A percentile compares a stretch with the other conserved stretches of the same genome.
Evolutionary conservation across 1,139 yeast genomes (phyloP).

Genomic region (Sugiyamaella xylanicola): DNA sequence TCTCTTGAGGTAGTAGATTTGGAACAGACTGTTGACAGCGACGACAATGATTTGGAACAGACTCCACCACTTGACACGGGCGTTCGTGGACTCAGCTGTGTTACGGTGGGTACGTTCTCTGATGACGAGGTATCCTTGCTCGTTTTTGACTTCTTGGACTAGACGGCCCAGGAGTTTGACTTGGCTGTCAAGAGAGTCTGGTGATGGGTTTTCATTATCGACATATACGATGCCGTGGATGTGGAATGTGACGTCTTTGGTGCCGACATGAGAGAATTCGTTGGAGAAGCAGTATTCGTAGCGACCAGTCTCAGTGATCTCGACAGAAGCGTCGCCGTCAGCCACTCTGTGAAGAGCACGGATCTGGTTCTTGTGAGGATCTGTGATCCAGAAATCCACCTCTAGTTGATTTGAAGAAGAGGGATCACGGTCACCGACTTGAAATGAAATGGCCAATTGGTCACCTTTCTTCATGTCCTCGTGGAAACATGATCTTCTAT

Average conservation of each 20-base stretch:
- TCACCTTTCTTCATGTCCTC: slow-evolving; percentile 82
- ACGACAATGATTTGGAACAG: slow-evolving; percentile 87
- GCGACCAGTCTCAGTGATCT: slow-evolving; percentile 69
- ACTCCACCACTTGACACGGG: slow-evolving; percentile 98
- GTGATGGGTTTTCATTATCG: slow-evolving; percentile 78
- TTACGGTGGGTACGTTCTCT: slow-evolving; percentile 98
- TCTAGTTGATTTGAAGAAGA: slow-evolving; percentile 72
- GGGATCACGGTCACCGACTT: slow-evolving; percentile 90
- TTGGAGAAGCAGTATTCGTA: slow-evolving; percentile 90
- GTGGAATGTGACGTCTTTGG: slow-evolving; percentile 92
- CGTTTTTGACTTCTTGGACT: slow-evolving; percentile 86
- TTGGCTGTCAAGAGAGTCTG: slow-evolving; percentile 83
- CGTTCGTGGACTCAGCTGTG: slow-evolving; percentile 96
- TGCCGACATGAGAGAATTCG: slow-evolving; percentile 69
- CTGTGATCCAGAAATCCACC: slow-evolving; percentile 68
- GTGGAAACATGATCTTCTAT: slow-evolving; percentile 85
- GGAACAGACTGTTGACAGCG: slow-evolving; percentile 84
- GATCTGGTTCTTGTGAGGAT: slow-evolving; percentile 61
- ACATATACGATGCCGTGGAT: slow-evolving; percentile 91
- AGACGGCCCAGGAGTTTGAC: slow-evolving; percentile 74
- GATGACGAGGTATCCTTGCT: slow-evolving; percentile 82
- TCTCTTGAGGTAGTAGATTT: slow-evolving; percentile 88
- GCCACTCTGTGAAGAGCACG: slow-evolving; percentile 59
- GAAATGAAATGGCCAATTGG: slow-evolving; percentile 86
- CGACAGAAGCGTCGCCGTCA: slow-evolving; percentile 78